phyloP scores from a whole-genome alignment of 176 grass and related monocot species.

The Oryza nivara region DNA sequence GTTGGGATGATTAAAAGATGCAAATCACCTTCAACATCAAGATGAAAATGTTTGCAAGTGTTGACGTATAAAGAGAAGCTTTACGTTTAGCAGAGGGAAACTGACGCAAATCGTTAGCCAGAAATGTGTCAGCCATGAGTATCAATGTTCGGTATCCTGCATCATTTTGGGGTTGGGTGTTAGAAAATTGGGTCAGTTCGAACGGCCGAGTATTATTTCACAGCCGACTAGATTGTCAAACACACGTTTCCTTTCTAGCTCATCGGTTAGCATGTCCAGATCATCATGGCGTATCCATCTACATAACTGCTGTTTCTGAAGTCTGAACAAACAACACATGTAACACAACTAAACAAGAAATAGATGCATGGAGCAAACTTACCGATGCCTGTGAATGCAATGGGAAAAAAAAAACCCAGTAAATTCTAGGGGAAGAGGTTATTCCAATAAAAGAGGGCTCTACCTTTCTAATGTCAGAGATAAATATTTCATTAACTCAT shows the following conservation, averaged over 20 bases:
- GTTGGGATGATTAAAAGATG: background rate
- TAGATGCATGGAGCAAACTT: background rate
- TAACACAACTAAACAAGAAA: background rate
- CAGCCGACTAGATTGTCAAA: background rate
- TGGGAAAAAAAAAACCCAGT: background rate
- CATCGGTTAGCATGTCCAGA: background rate
- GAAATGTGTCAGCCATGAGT: background rate
- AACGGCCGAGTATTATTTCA: slow-evolving; percentile 6
- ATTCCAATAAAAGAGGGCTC: background rate
- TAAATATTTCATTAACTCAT: background rate
- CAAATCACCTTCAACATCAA: background rate
- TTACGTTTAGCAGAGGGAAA: background rate
- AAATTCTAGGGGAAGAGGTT: background rate
- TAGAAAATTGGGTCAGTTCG: background rate
- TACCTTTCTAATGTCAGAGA: no score
- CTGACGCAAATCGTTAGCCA: background rate
- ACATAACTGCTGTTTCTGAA: background rate
- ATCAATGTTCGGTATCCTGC: background rate
- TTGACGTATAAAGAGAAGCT: background rate
- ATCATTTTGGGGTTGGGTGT: background rate
- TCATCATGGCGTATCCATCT: background rate
- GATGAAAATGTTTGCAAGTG: background rate
- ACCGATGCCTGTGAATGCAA: background rate
- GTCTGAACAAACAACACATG: background rate
- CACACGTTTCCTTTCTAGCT: background rate